Evolutionary conservation across 495 filamentous ascomycete species (phyloP), one percentile per base, ranked within the genome.

Genomic region (Symbiotaphrina buchneri): DNA sequence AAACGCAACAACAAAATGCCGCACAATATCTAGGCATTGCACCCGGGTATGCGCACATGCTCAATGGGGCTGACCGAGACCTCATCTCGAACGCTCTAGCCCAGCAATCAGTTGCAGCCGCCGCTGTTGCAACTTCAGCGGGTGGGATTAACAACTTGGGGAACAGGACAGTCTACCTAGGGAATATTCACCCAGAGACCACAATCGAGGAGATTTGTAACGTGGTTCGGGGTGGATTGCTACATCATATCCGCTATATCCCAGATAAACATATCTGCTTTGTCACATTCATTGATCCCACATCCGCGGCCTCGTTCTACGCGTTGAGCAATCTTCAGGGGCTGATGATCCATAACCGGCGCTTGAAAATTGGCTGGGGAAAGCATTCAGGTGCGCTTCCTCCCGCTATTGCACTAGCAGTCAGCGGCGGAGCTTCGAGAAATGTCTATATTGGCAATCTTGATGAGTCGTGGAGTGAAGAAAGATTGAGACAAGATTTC

Each of bases 251-350:
- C 52, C 81, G 87, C 32, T 97, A 94, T 54, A 97, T 97, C 41
- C 90, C 87, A 17, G 87, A 97, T 58, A 97, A 97, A 63, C 87
- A 97, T 53, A 97, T 95, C 42, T 97, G 87, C 60, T 97, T 97
- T 42, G 87, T 97, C 23, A 97, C 87, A 2, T 97, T 97, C 56
- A 95, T 97, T 49, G 87, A 97, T 52, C 87, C 87, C 21, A 97
- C 90, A 11, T 87, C 87, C 5, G 90, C 87, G 10, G 87, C 87
- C 30, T 93, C 84, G 3, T 97, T 97, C 58, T 97, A 93, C 47
- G 90, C 87, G 21, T 54, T 97, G 37, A 93, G 83, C 59, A 93
- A 94, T 47, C 59, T 95, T 16, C 87, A 97, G 54, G 87, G 87
- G 3, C 52, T 97, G 35, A 97, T 97, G 87, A 97, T 97, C 42